These are phyloP conservation scores for Penicillium sp. DNA, from an alignment of 2,329 filamentous ascomycete species.

Conservation along the genomic window DNA sequence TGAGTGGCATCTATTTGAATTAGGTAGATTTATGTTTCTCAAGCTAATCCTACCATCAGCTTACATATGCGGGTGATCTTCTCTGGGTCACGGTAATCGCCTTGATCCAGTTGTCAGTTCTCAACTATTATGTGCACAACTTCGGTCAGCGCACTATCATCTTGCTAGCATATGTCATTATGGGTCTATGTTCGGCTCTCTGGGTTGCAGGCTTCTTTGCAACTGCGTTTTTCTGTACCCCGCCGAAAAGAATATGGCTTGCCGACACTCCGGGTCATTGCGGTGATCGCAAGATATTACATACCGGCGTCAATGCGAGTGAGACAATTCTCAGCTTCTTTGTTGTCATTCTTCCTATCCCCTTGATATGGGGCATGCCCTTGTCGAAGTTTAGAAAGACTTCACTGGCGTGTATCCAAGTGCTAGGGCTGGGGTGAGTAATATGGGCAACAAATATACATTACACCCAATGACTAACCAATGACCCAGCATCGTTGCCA, in stretches of 20 bases:
- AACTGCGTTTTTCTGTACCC: constrained; percentile 19
- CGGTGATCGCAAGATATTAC: constrained; percentile 14
- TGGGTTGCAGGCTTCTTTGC: constrained; percentile 19
- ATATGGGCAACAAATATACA: not conserved
- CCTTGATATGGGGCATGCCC: constrained; percentile 5
- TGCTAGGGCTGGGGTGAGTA: constrained; percentile 19
- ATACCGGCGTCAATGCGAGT: constrained; percentile 10
- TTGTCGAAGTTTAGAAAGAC: constrained; percentile 9
- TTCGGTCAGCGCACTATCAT: constrained; percentile 11
- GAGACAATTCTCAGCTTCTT: constrained; percentile 17
- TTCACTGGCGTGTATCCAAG: constrained; percentile 9
- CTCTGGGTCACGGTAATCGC: constrained; percentile 17
- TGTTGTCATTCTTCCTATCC: constrained; percentile 12
- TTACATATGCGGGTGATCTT: constrained; percentile 21
- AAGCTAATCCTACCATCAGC: constrained; percentile 11
- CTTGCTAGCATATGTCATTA: constrained; percentile 11
- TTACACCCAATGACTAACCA: not conserved
- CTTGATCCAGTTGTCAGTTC: constrained; percentile 19
- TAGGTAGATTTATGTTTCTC: not conserved
- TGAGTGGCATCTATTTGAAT: not conserved
- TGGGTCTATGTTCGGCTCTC: constrained; percentile 14
- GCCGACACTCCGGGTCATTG: constrained; percentile 13
- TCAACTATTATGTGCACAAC: constrained; percentile 18
- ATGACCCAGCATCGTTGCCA: constrained; percentile 11
- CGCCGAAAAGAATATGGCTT: constrained; percentile 17